Base-by-base conservation (phyloP, 2,329 filamentous ascomycete species). In the Tolypocladium tropicale region DNA sequence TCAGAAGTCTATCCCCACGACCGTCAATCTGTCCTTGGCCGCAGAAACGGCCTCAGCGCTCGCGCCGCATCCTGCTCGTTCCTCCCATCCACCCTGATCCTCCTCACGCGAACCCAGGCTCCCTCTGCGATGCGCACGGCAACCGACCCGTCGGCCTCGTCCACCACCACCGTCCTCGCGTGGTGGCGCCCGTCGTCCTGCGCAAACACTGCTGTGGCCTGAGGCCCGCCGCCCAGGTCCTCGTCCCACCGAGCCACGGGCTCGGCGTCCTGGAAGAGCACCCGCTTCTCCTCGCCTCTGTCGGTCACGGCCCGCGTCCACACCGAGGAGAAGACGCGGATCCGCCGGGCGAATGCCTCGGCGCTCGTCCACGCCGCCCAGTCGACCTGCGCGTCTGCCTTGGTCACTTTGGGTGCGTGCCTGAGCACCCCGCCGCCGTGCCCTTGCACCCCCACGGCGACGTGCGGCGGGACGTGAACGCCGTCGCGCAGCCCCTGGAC, bases 391-490 rank as follows among this genome's bases (percentile, higher is more conserved):
- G 76, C 73, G 62, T 93, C 83, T 6, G 77, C 71, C 55, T 85
- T 80, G 1, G 72, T 81, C 58, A 96, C 82, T 67, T 96, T 96
- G 1, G 83, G 81, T 1, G 93, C 93, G 64, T 86, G 80, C 30
- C 55, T 56, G 2, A 69, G 62, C 14, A 50, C 51, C 30, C 50
- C 43, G 21, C 52, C 28, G 6, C 33, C 68, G 53, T 55, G 63
- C 23, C 57, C 58, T 25, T 60, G 58, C 10, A 37, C 54, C 32
- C 67, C 67, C 9, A 70, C 65, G 12, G 73, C 68, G 37, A 67
- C 61, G n/a, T 80, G 67, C 1, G 85, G 88, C 2, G 83, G 80
- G 0, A 91, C 72, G 64, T 91, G 91, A 0, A 86, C 61, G 0
- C 83, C 77, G 1, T 78, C 70, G 12, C 78, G 75, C 32, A 97